These are phyloP conservation scores for Solanum hybrid DNA, from an alignment of 305 asterid genomes.

Conservation along the genomic window DNA sequence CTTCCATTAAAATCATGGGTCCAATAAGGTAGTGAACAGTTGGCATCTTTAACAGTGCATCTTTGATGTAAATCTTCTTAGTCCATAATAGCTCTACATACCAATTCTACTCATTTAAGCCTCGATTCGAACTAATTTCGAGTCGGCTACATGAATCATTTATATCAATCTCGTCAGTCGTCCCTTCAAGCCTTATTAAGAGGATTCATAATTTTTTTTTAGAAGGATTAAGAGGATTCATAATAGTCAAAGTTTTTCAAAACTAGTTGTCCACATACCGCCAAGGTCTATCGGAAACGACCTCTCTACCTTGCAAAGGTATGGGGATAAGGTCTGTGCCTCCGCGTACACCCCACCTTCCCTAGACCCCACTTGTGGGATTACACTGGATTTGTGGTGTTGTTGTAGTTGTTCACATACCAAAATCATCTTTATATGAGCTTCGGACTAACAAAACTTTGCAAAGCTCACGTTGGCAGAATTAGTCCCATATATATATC, in stretches of 20 bases:
- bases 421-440: not conserved
- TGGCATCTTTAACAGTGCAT: not conserved
- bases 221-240: not conserved
- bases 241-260: not conserved
- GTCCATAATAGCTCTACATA: not conserved
- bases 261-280: not conserved
- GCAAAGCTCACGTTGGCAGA: not conserved
- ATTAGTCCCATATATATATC: not conserved
- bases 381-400: not conserved
- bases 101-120: not conserved
- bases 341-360: not conserved
- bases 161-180: not conserved
- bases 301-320: not conserved
- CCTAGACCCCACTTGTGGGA: not conserved
- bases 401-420: not conserved
- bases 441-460: not conserved
- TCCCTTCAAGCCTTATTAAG: not conserved
- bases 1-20: not conserved
- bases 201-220: not conserved
- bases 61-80: not conserved
- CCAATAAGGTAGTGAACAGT: not conserved
- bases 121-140: not conserved
- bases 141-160: not conserved
- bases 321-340: not conserved
- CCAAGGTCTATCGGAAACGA: not conserved